Conservation (phyloP, 2,329 filamentous ascomycete species). For the Epichloe glyceriae region DNA sequence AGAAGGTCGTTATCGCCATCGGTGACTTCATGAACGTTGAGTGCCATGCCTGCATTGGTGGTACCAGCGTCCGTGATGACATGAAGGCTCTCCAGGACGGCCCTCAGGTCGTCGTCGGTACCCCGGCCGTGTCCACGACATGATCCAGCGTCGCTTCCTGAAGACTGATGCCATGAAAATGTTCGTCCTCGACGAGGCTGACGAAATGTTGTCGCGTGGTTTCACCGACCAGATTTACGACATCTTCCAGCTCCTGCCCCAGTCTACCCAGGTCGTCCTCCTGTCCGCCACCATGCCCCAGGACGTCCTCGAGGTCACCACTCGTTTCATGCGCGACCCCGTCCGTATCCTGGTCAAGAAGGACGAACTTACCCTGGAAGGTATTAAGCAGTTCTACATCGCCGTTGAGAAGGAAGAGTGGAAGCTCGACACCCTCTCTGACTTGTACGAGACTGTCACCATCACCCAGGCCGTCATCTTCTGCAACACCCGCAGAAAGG, state of each 20-base stretch:
- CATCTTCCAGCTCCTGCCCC: slow-evolving; percentile 97
- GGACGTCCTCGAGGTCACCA: slow-evolving; percentile 97
- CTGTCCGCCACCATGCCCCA: slow-evolving; percentile 98
- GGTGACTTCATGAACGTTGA: slow-evolving; percentile 99
- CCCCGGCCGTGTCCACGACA: slow-evolving; percentile 96
- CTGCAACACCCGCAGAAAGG: slow-evolving; percentile 99
- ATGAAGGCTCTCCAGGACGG: slow-evolving; percentile 96
- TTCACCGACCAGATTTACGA: slow-evolving; percentile 99
- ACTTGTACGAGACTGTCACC: slow-evolving; percentile 98
- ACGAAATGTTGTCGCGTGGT: slow-evolving; percentile 98
- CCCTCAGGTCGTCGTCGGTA: slow-evolving; percentile 94
- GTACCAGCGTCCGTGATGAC: slow-evolving; percentile 94
- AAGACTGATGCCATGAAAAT: slow-evolving; percentile 99
- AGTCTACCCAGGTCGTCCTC: slow-evolving; percentile 96
- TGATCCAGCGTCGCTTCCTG: slow-evolving; percentile 96
- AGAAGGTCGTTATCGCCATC: slow-evolving; percentile 97
- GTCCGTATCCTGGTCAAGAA: slow-evolving; percentile 99
- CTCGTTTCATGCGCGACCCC: slow-evolving; percentile 99
- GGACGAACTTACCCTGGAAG: slow-evolving; percentile 97
- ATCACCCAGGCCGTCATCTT: slow-evolving; percentile 99
- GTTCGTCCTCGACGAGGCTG: slow-evolving; percentile 98
- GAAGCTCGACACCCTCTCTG: slow-evolving; percentile 98
- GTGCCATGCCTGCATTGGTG: slow-evolving; percentile 98
- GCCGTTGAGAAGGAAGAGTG: slow-evolving; percentile 99
- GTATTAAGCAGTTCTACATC: slow-evolving; percentile 99